Base-by-base conservation (phyloP, 768 basidiomycete species). In the Boletus speciosus region DNA sequence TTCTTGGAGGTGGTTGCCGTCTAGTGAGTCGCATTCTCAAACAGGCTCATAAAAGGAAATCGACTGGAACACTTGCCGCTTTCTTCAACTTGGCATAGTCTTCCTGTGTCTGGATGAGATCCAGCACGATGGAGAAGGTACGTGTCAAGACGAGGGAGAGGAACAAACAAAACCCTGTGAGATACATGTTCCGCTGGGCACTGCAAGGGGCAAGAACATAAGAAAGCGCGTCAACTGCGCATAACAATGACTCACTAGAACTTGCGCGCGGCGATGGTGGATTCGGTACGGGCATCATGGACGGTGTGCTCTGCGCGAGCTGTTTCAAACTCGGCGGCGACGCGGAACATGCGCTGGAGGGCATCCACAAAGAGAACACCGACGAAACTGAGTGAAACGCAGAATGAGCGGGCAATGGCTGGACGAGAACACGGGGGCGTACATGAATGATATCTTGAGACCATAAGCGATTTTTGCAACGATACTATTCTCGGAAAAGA, bases 361-460 rank as follows among this genome's bases (percentile, higher is more conserved):
- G 96, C 93, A 62, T 98, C 96, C 14, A 85, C 78, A 66, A 97
- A 98, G 42, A 98, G 78, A 4, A 98, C 80, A 1, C 76, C 90
- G 2, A 97, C 84, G 64, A 95, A 94, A 58, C 90, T 86, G 49
- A 1, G n/a, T 25, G 25, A 25, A 25, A 25, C 25, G 44, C 35
- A 42, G 50, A 23, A 16, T 54, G 37, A 54, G 45, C n/a, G 23
- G 34, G 32, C n/a, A 32, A 38, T 10, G 31, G 59, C 16, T 5
- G 25, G 5, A 14, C 32, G 19, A 3, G 0, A 12, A 16, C n/a
- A 38, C n/a, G 49, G 71, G 47, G 71, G 3, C 82, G 42, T 53
- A 90, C 90, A 97, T 94, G 78, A 96, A 97, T 9, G 91, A 86
- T 56, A 97, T 96, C 71, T 96, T 96, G 65, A 97, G 79, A 21